These are phyloP conservation scores for Gossypium anomalum DNA, from an alignment of 345 rosid genomes.

Conservation along the genomic window DNA sequence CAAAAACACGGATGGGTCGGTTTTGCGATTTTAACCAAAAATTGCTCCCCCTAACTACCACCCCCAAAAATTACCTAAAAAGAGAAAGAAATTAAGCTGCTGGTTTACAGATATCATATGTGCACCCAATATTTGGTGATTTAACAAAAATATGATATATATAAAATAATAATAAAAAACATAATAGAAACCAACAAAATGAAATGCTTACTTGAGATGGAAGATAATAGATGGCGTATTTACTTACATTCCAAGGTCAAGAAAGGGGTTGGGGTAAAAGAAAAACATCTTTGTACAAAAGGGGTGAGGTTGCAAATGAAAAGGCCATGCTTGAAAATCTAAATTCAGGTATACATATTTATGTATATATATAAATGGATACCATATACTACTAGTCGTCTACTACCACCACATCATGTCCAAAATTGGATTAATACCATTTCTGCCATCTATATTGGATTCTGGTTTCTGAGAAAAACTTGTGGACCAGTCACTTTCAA, in stretches of 20 bases:
- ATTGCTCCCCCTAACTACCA: too few relatives aligned
- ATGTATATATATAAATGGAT: neutral
- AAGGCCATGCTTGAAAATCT: neutral
- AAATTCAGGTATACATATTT: slow-evolving; percentile 9
- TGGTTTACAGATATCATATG: too few relatives aligned
- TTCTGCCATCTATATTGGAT: neutral
- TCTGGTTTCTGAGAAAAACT: slow-evolving; percentile 4
- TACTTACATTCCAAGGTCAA: slow-evolving; percentile 23
- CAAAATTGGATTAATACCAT: slow-evolving; percentile 27
- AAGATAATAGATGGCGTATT: slow-evolving; percentile 16
- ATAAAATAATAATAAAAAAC: too few relatives aligned
- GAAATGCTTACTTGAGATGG: neutral
- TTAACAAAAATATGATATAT: neutral
- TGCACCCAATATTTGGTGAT: too few relatives aligned
- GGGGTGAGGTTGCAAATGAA: neutral
- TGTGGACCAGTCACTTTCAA: neutral
- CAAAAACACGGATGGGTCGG: too few relatives aligned
- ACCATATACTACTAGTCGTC: slow-evolving; percentile 9
- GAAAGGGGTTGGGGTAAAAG: neutral
- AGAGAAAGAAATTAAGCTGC: too few relatives aligned
- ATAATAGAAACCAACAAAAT: neutral
- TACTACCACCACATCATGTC: slow-evolving; percentile 17
- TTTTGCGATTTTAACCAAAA: too few relatives aligned
- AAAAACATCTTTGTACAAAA: slow-evolving; percentile 25
- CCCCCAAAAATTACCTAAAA: too few relatives aligned